phyloP scores from a whole-genome alignment of 495 filamentous ascomycete species.

The Hypoxylon cercidicola region DNA sequence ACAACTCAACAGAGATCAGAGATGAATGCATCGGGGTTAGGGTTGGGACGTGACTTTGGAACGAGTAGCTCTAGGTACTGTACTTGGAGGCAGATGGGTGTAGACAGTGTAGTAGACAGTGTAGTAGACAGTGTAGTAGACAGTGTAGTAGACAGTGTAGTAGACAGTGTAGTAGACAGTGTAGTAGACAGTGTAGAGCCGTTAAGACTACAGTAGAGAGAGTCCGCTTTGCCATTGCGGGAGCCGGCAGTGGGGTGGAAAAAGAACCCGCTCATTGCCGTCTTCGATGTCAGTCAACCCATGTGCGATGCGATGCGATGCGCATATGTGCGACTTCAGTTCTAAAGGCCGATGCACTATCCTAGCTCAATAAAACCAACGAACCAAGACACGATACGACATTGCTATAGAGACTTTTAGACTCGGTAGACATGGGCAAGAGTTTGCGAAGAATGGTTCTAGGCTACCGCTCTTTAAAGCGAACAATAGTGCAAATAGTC shows the following conservation, averaged over 20 bases:
- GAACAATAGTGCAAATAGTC: constrained; percentile 30
- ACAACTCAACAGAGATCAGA: too few species aligned
- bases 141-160: too few species aligned
- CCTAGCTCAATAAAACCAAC: constrained; percentile 15
- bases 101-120: too few species aligned
- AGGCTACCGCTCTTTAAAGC: constrained; percentile 14
- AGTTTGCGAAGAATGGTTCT: constrained; percentile 35
- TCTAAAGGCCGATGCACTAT: constrained; percentile 25
- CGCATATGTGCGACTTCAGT: not conserved
- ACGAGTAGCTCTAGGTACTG: too few species aligned
- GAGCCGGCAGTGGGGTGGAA: constrained; percentile 8
- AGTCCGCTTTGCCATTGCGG: constrained; percentile 12
- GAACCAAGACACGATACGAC: constrained; percentile 19
- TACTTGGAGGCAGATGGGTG: too few species aligned
- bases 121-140: too few species aligned
- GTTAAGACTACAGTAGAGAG: too few species aligned
- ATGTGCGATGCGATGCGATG: too few species aligned
- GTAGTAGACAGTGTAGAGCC: too few species aligned
- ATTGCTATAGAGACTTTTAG: constrained; percentile 4
- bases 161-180: too few species aligned
- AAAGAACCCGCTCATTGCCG: constrained; percentile 19
- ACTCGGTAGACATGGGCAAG: constrained; percentile 13
- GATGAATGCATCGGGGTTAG: too few species aligned
- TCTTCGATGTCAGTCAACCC: constrained; percentile 8
- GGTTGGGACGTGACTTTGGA: too few species aligned